phyloP scores from a whole-genome alignment of 805 yeast genomes.

The Jamesozyma jinghongensis region DNA sequence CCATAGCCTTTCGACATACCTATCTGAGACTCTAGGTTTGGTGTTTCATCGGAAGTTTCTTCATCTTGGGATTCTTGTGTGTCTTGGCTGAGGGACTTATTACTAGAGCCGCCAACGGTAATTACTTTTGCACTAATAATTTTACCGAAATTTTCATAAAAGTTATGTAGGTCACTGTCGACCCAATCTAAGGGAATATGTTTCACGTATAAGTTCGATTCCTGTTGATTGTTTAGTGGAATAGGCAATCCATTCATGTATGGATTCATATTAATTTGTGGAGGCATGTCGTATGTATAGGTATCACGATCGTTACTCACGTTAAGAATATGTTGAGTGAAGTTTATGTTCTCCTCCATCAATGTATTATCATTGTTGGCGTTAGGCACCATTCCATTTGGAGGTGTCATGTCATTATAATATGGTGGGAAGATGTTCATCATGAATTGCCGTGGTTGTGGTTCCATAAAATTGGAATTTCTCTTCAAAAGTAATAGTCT shows the following conservation, averaged over 20 bases:
- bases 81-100: background rate
- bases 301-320: background rate
- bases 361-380: background rate
- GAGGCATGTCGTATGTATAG: conserved; percentile 2
- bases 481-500: background rate
- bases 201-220: conserved; percentile 65
- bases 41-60: background rate
- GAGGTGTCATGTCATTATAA: background rate
- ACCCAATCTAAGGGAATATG: conserved; percentile 47
- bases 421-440: background rate
- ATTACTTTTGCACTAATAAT: conserved; percentile 49
- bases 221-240: conserved; percentile 44
- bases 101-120: conserved; percentile 33
- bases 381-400: background rate
- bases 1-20: conserved; percentile 62
- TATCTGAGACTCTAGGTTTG: background rate
- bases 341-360: too few species aligned
- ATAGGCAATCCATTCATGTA: conserved; percentile 18
- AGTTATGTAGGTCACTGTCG: conserved; percentile 42
- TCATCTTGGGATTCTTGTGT: conserved; percentile 5
- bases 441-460: background rate
- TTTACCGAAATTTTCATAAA: conserved; percentile 41
- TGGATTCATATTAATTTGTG: background rate
- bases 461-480: background rate
- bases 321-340: too few species aligned